Conservation (phyloP, 495 filamentous ascomycete genomes). For the Aspergillus campestris region DNA sequence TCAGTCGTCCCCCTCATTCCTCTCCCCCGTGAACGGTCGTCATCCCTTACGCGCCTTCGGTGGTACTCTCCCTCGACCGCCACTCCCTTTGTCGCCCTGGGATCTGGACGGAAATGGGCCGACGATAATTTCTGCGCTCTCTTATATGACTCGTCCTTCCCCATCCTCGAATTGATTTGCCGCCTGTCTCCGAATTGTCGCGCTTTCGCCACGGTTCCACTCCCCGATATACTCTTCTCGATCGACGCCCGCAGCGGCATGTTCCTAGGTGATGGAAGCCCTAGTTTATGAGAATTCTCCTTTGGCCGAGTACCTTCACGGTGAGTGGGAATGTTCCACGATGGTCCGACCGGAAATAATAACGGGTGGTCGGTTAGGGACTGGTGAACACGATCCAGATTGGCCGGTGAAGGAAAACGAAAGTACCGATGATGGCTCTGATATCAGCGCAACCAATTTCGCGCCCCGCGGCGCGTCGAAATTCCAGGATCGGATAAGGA, state of each 20-base stretch:
- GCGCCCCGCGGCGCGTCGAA: slow-evolving; percentile 66
- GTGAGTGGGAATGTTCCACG: slow-evolving; percentile 37
- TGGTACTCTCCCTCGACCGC: neutral
- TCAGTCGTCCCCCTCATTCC: too few species aligned
- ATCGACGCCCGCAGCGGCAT: slow-evolving; percentile 18
- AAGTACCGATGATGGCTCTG: slow-evolving; percentile 25
- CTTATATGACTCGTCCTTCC: neutral
- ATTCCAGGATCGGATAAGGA: slow-evolving; percentile 57
- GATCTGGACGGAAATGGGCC: slow-evolving; percentile 3
- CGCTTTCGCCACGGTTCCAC: neutral
- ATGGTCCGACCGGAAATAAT: too few species aligned
- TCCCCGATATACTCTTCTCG: neutral
- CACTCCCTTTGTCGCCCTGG: slow-evolving; percentile 1
- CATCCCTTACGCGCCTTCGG: too few species aligned
- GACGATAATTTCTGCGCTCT: slow-evolving; percentile 1
- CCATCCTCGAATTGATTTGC: neutral
- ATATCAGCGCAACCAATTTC: slow-evolving; percentile 46
- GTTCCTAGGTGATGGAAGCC: slow-evolving; percentile 66
- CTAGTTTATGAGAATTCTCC: slow-evolving; percentile 86
- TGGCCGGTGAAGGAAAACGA: slow-evolving; percentile 39
- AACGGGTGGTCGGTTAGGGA: slow-evolving; percentile 27
- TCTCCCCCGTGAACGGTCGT: too few species aligned
- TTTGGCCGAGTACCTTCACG: slow-evolving; percentile 87
- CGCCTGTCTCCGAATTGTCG: neutral
- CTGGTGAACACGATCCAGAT: slow-evolving; percentile 36